These are phyloP conservation scores for Phytophthora chlamydospora DNA, from an alignment of 352 stramenopile species.

Conservation along the genomic window DNA sequence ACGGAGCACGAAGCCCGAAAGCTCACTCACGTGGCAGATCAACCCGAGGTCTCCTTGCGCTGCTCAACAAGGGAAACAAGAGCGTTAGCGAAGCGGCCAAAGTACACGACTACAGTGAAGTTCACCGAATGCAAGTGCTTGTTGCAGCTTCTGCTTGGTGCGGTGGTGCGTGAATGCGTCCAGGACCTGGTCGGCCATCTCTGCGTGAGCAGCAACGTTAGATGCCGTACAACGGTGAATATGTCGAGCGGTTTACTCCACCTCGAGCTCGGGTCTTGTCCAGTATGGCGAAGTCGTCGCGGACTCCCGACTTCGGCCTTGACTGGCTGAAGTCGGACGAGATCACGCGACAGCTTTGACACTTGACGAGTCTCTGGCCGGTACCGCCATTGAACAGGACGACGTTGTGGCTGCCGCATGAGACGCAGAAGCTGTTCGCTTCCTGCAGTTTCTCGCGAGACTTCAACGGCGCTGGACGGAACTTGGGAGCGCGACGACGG, in stretches of 20 bases:
- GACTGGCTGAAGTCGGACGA: conserved; percentile 51
- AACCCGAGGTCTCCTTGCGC: conserved; percentile 51
- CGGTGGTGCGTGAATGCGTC: conserved; percentile 50
- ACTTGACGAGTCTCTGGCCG: conserved; percentile 40
- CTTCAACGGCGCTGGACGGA: conserved; percentile 19
- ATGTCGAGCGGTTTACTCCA: no score
- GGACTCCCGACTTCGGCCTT: conserved; percentile 26
- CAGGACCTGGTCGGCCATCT: conserved; percentile 56
- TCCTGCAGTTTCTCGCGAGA: conserved; percentile 14
- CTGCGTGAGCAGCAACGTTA: conserved; percentile 18
- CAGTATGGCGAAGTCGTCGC: conserved; percentile 34
- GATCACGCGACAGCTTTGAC: conserved; percentile 55
- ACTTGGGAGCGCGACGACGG: conserved; percentile 20
- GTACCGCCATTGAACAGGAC: conserved; percentile 20
- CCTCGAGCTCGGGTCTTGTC: conserved; percentile 23
- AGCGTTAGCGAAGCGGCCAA: background rate
- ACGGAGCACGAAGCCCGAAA: background rate
- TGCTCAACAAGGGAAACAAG: conserved; percentile 12
- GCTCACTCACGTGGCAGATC: conserved; percentile 42
- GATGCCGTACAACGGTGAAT: background rate
- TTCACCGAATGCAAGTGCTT: conserved; percentile 42
- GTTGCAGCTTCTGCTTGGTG: conserved; percentile 46
- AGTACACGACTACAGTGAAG: background rate
- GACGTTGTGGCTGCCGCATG: conserved; percentile 53
- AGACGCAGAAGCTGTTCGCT: conserved; percentile 55